Base-by-base conservation (phyloP, 495 filamentous ascomycete species). In the Physcia stellaris region DNA sequence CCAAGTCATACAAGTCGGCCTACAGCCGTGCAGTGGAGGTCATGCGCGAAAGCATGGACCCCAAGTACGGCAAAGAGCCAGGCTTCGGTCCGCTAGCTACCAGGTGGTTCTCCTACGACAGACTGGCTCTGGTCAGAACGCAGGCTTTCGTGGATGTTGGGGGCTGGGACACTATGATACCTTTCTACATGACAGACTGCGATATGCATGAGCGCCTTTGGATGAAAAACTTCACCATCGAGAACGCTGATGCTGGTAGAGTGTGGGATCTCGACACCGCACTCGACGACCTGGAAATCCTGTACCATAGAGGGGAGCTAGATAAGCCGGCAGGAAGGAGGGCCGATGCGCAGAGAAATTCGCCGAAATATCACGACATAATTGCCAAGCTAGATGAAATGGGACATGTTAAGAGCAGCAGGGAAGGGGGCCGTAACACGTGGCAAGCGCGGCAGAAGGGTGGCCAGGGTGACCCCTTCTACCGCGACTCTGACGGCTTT, bases 101-200 rank as follows among this genome's bases (percentile, higher is more conserved):
- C 23, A 58, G 63, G 7, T 73, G 72, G 46, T 77, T 73, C 49
- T 58, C 63, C 16, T 77, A 77, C 52, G 73, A 78, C 42, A 63
- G 67, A 22, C 59, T 79, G 11, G 60, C 73, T 4, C 53, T 77
- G 7, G 68, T 77, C 27, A 74, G 77, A 38, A 67, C 65, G 17
- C 48, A 47, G 10, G 66, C 71, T 1, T 61, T 62, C 27, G 61
- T 66, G 27, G 59, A 63, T 24, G 56, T 77, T n/a, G 70, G 70
- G n/a, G 69, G 61, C 0, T 77, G 70, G 68, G 72, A 77, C 40
- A 61, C 64, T 0, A 41, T 71, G 43, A 74, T 79, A n/a, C 73
- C 72, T 1, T 77, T 71, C 45, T 77, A 77, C 42, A 61, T 55
- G 41, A 70, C 72, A 1, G 71, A 77, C 41, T 77, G 73, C 50